Evolutionary conservation across 371 early-diverging fungal species (phyloP).

Genomic region (Lichtheimia corymbifera): DNA sequence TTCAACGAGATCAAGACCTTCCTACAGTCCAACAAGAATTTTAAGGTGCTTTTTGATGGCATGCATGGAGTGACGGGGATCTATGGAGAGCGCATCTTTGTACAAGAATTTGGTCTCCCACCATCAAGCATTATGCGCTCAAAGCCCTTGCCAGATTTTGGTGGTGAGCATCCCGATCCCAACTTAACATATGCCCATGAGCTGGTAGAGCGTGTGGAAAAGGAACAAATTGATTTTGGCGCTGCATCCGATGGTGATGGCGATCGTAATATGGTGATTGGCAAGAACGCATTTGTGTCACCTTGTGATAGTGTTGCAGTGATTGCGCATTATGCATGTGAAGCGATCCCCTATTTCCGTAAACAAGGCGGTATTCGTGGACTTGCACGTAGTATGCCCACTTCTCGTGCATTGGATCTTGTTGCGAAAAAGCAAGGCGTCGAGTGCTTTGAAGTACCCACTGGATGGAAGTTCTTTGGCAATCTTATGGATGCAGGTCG

Average conservation of each 20-base stretch:
- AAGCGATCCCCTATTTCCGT: constrained; percentile 90
- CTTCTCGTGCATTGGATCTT: constrained; percentile 86
- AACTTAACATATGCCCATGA: constrained; percentile 97
- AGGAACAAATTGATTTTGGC: constrained; percentile 83
- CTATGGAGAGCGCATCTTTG: constrained; percentile 84
- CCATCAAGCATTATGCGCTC: constrained; percentile 81
- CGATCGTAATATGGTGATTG: constrained; percentile 97
- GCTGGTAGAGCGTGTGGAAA: constrained; percentile 86
- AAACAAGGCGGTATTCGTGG: constrained; percentile 82
- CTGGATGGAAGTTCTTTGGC: constrained; percentile 97
- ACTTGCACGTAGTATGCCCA: constrained; percentile 97
- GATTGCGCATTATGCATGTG: constrained; percentile 87
- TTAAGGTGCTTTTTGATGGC: constrained; percentile 91
- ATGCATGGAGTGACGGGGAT: constrained; percentile 98
- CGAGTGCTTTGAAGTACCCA: constrained; percentile 87
- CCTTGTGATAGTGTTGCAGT: constrained; percentile 97
- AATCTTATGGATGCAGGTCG: constrained; percentile 96
- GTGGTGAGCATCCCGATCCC: constrained; percentile 96
- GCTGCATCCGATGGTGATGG: constrained; percentile 96
- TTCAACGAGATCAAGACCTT: constrained; percentile 80
- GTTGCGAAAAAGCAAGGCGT: constrained; percentile 85
- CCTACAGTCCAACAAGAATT: constrained; percentile 68
- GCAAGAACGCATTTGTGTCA: constrained; percentile 91
- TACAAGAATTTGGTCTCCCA: constrained; percentile 89
- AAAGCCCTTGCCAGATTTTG: constrained; percentile 87